These are phyloP conservation scores for Salix dunnii DNA, from an alignment of 345 rosid genomes.

Conservation along the genomic window DNA sequence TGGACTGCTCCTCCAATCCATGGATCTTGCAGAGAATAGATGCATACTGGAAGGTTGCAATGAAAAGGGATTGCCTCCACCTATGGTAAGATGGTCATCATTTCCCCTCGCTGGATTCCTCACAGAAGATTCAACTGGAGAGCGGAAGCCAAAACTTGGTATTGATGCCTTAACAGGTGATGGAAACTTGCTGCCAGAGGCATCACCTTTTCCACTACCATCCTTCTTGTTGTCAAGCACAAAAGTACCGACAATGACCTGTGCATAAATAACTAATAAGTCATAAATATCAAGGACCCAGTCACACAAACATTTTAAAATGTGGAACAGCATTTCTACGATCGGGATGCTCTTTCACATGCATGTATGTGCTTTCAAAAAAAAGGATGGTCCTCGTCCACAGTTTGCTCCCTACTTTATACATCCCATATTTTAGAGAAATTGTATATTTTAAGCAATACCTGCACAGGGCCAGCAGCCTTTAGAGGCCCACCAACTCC, in stretches of 20 bases:
- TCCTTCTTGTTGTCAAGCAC: slow-evolving; percentile 45
- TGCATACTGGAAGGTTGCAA: slow-evolving; percentile 50
- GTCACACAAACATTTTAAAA: too few species aligned
- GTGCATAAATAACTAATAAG: slow-evolving; percentile 11
- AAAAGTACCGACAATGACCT: slow-evolving; percentile 75
- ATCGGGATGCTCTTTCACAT: not conserved
- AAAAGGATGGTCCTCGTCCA: not conserved
- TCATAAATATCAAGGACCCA: not conserved
- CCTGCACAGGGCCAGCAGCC: slow-evolving; percentile 96
- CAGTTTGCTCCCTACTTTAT: not conserved
- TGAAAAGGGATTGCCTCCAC: slow-evolving; percentile 49
- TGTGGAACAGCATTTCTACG: not conserved
- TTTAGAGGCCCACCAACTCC: slow-evolving; percentile 77
- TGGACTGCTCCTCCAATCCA: slow-evolving; percentile 48
- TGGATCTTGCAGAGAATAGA: slow-evolving; percentile 32
- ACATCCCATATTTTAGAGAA: not conserved
- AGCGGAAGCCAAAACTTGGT: slow-evolving; percentile 39
- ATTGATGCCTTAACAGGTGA: slow-evolving; percentile 48
- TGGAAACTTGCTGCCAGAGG: slow-evolving; percentile 47
- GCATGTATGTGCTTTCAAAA: not conserved
- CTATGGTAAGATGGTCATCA: slow-evolving; percentile 39
- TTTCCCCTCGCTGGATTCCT: slow-evolving; percentile 43
- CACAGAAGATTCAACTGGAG: slow-evolving; percentile 46
- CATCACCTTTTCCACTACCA: slow-evolving; percentile 43
- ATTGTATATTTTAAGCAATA: slow-evolving; percentile 13